Conservation (phyloP, 768 basidiomycete species). For the Boletus patriciae region DNA sequence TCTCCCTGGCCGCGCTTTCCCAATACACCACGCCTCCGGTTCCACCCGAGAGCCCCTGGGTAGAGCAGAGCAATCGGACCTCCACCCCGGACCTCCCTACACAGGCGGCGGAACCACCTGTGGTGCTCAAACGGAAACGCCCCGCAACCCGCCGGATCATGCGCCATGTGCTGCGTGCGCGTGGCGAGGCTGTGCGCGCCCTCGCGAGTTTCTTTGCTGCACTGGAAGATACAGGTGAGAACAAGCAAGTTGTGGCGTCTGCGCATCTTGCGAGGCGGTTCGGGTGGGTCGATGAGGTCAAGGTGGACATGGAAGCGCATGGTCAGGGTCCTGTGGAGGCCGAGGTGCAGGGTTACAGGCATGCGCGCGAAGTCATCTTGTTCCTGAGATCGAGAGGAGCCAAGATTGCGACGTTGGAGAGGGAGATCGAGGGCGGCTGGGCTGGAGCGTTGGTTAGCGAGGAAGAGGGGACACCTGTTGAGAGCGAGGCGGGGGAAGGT, state of each 20-base stretch:
- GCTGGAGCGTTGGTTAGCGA: slow-evolving; percentile 62
- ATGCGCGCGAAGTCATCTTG: slow-evolving; percentile 66
- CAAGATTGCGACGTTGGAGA: slow-evolving; percentile 53
- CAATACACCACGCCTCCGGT: slow-evolving; percentile 66
- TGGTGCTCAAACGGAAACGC: slow-evolving; percentile 34
- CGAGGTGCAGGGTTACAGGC: slow-evolving; percentile 53
- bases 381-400: slow-evolving; percentile 75
- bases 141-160: slow-evolving; percentile 83
- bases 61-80: slow-evolving; percentile 49
- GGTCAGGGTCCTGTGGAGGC: slow-evolving; percentile 28
- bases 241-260: slow-evolving; percentile 48
- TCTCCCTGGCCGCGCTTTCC: slow-evolving; percentile 69
- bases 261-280: slow-evolving; percentile 49
- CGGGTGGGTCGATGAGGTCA: slow-evolving; percentile 40
- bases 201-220: slow-evolving; percentile 72
- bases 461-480: slow-evolving; percentile 28
- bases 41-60: slow-evolving; percentile 72
- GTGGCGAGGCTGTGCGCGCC: slow-evolving; percentile 78
- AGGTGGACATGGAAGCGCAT: slow-evolving; percentile 17
- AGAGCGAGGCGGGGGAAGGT: slow-evolving; percentile 23
- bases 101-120: slow-evolving; percentile 40
- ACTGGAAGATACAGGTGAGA: slow-evolving; percentile 49
- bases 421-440: slow-evolving; percentile 65
- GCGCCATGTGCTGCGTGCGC: slow-evolving; percentile 83
- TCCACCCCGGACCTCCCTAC: slow-evolving; percentile 25